These are phyloP conservation scores for Maudiozyma turicensis DNA, from an alignment of 805 yeast genomes.

Conservation along the genomic window DNA sequence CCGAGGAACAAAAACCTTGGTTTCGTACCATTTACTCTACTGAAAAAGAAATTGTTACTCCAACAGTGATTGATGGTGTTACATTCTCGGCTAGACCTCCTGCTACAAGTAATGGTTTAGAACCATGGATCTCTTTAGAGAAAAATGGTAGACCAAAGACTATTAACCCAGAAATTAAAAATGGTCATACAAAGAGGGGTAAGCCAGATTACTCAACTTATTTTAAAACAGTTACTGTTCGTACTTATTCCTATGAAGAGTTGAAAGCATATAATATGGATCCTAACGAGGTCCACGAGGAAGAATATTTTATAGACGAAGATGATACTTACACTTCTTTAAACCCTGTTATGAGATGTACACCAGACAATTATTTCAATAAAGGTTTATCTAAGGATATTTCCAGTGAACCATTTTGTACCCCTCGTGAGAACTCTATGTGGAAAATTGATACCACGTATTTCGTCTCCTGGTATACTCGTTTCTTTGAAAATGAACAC, in stretches of 20 bases:
- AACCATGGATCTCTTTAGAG: constrained; percentile 73
- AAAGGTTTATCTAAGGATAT: constrained; percentile 51
- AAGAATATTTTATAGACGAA: constrained; percentile 50
- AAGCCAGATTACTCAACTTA: constrained; percentile 68
- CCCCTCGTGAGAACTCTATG: constrained; percentile 55
- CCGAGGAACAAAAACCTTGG: constrained; percentile 55
- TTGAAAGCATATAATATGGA: constrained; percentile 66
- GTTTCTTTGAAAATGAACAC: constrained; percentile 37
- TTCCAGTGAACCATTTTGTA: constrained; percentile 73
- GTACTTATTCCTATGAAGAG: constrained; percentile 47
- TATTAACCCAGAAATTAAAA: constrained; percentile 62
- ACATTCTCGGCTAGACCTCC: constrained; percentile 41
- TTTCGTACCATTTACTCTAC: constrained; percentile 54
- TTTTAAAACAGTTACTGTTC: constrained; percentile 61
- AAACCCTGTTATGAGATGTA: constrained; percentile 77
- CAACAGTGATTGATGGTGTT: constrained; percentile 51
- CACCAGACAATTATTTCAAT: constrained; percentile 61
- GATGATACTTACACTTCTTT: constrained; percentile 62
- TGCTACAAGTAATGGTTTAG: constrained; percentile 48
- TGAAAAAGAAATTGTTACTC: constrained; percentile 56
- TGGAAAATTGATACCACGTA: constrained; percentile 55
- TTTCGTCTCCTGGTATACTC: constrained; percentile 75
- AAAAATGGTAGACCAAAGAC: constrained; percentile 76
- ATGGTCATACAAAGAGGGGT: constrained; percentile 57
- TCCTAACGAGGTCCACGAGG: constrained; percentile 47